Percentiles rank a stretch among this genome's conserved stretches.
These are phyloP conservation scores for Fraxinus anomala DNA, from an alignment of 257 asterid species.

Conservation along the genomic window DNA sequence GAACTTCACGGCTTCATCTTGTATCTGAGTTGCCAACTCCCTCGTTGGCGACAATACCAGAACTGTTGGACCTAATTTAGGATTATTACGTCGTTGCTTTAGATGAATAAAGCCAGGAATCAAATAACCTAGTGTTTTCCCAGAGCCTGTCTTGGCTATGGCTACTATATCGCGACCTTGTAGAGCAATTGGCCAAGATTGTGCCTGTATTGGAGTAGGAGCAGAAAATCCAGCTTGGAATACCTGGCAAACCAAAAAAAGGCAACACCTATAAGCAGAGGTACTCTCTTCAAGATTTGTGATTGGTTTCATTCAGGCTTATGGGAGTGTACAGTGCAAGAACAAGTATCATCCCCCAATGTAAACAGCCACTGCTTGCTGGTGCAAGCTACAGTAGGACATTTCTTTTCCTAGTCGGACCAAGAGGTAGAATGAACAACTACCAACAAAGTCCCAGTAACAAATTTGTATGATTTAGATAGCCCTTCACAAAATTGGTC, in stretches of 20 bases:
- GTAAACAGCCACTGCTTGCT: conserved; percentile 66
- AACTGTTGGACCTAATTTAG: conserved; percentile 87
- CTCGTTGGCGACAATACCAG: conserved; percentile 95
- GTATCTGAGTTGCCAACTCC: conserved; percentile 98
- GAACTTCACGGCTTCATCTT: conserved; percentile 89
- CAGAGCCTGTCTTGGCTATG: conserved; percentile 99
- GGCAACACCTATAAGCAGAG: conserved; percentile 47
- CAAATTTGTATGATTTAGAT: conserved; percentile 73
- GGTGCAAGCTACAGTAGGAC: conserved; percentile 75
- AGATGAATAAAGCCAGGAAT: conserved; percentile 90
- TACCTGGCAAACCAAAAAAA: conserved; percentile 67
- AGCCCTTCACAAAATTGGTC: conserved; percentile 84
- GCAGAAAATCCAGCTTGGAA: conserved; percentile 88
- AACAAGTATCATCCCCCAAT: conserved; percentile 81
- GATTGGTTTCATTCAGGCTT: conserved; percentile 42
- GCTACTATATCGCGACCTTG: conserved; percentile 96
- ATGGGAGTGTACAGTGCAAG: conserved; percentile 62
- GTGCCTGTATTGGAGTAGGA: conserved; percentile 99
- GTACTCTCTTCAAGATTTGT: conserved; percentile 39
- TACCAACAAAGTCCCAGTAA: conserved; percentile 71
- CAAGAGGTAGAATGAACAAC: conserved; percentile 75
- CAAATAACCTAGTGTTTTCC: conserved; percentile 93
- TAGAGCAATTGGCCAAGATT: conserved; percentile 98
- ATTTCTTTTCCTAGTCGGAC: conserved; percentile 77
- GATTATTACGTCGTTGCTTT: conserved; percentile 59